These are phyloP conservation scores for Trametes maxima DNA, from an alignment of 768 basidiomycete species.

Conservation along the genomic window DNA sequence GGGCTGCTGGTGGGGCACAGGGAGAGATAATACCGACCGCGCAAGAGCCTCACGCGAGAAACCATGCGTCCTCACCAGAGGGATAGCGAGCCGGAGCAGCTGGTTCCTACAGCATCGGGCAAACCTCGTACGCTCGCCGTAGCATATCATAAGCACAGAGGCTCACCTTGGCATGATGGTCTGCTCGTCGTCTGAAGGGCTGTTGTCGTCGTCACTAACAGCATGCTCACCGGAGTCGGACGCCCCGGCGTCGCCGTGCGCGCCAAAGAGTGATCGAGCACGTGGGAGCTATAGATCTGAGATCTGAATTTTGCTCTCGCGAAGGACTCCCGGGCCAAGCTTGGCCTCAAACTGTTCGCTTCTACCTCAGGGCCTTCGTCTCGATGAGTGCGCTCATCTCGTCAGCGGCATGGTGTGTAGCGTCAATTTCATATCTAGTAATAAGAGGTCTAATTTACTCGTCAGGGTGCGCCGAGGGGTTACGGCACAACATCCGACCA, in stretches of 20 bases:
- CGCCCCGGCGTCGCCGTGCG: slow-evolving; percentile 31
- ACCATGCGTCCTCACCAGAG: slow-evolving; percentile 65
- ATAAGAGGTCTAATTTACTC: not conserved
- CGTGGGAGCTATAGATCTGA: slow-evolving; percentile 33
- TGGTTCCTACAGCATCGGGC: slow-evolving; percentile 28
- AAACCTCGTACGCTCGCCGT: not conserved
- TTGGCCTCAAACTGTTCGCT: slow-evolving; percentile 38
- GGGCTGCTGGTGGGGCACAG: slow-evolving; percentile 53
- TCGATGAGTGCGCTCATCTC: slow-evolving; percentile 78
- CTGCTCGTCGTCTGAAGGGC: slow-evolving; percentile 48
- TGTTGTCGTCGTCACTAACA: slow-evolving; percentile 52
- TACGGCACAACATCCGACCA: slow-evolving; percentile 71
- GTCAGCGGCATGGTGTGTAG: slow-evolving; percentile 56
- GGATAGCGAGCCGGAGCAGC: slow-evolving; percentile 63
- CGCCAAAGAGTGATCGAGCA: slow-evolving; percentile 58
- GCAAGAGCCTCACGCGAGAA: slow-evolving; percentile 76
- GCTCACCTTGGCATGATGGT: slow-evolving; percentile 12
- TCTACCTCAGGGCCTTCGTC: not conserved
- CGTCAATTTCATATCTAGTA: not conserved
- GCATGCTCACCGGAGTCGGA: slow-evolving; percentile 29
- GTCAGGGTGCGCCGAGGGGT: slow-evolving; percentile 79
- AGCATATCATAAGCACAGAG: too few species aligned
- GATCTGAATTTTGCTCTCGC: slow-evolving; percentile 11
- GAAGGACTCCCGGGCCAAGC: too few species aligned
- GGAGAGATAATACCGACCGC: slow-evolving; percentile 59